These are phyloP conservation scores for Fusarium annulatum DNA, from an alignment of 2,329 filamentous ascomycete species.

Conservation along the genomic window DNA sequence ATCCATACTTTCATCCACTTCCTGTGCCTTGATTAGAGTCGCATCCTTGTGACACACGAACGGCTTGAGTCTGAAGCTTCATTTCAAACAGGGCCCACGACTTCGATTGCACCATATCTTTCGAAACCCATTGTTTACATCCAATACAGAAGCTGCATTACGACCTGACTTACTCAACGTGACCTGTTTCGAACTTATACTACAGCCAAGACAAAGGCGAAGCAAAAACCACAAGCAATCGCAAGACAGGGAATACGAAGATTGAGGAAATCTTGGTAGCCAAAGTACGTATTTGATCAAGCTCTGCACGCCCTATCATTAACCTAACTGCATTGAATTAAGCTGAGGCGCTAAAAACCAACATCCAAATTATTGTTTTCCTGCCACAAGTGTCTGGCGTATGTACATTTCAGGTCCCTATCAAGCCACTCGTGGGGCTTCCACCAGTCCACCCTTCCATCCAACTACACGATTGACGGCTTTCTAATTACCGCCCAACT, in stretches of 20 bases:
- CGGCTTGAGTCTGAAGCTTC: constrained; percentile 14
- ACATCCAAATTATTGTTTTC: constrained; percentile 10
- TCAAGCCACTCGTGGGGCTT: constrained; percentile 13
- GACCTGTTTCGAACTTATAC: not conserved
- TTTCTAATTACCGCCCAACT: constrained; percentile 35
- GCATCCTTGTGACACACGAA: constrained; percentile 25
- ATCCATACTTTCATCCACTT: constrained; percentile 41
- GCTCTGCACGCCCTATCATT: constrained; percentile 17
- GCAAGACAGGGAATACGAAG: constrained; percentile 33
- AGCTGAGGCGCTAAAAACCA: constrained; percentile 14
- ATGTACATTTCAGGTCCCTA: constrained; percentile 18
- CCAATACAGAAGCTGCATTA: not conserved
- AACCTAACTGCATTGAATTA: constrained; percentile 21
- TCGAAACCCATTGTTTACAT: not conserved
- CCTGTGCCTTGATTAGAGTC: constrained; percentile 38
- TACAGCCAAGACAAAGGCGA: constrained; percentile 25
- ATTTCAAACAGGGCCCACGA: constrained; percentile 9
- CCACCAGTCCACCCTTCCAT: constrained; percentile 24
- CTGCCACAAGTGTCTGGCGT: constrained; percentile 24
- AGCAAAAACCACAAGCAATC: constrained; percentile 19
- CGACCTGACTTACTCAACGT: not conserved
- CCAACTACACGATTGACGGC: constrained; percentile 33
- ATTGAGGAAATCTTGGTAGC: constrained; percentile 18
- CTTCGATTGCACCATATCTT: constrained; percentile 7
- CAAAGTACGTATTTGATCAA: constrained; percentile 12